phyloP scores from a whole-genome alignment of 2,329 filamentous ascomycete genomes.

The Talaromyces sp. region DNA sequence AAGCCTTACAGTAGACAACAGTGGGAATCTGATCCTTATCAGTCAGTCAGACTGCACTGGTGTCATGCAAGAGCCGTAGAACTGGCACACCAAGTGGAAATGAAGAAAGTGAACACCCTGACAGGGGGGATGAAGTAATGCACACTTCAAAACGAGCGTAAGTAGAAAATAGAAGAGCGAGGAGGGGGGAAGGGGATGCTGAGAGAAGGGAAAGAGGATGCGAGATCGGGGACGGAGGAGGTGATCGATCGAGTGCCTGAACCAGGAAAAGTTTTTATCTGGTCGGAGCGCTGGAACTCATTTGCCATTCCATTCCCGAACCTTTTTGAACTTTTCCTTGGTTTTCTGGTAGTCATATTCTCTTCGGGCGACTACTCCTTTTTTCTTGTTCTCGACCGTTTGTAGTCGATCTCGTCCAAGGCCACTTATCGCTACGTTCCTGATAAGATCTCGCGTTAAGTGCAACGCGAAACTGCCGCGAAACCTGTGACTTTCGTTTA shows the following conservation, averaged over 20 bases:
- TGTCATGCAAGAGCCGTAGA: too few relatives aligned
- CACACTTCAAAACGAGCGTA: neutral
- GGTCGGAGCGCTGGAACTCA: constrained; percentile 2
- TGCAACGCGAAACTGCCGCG: constrained; percentile 46
- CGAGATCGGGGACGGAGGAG: constrained; percentile 6
- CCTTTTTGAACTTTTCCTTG: neutral
- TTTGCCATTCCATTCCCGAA: constrained; percentile 14
- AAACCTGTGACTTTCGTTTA: constrained; percentile 33
- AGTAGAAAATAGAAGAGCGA: neutral
- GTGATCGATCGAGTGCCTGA: constrained; percentile 26
- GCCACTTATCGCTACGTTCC: constrained; percentile 12
- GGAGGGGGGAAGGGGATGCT: neutral
- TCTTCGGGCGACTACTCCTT: too few relatives aligned
- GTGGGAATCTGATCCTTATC: too few relatives aligned
- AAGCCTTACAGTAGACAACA: too few relatives aligned
- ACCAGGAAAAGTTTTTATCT: constrained; percentile 26
- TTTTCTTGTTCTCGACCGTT: neutral
- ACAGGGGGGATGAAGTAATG: neutral
- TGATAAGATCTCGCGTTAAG: constrained; percentile 40
- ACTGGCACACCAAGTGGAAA: too few relatives aligned
- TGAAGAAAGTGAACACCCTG: neutral
- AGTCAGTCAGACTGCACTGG: too few relatives aligned
- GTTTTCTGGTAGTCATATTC: too few relatives aligned
- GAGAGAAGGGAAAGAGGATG: neutral
- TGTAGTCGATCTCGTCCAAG: neutral